Percentiles rank a stretch among this genome's conserved stretches.
Conservation (phyloP, 2,329 filamentous ascomycete genomes). For the Tolypocladium nubicola region DNA sequence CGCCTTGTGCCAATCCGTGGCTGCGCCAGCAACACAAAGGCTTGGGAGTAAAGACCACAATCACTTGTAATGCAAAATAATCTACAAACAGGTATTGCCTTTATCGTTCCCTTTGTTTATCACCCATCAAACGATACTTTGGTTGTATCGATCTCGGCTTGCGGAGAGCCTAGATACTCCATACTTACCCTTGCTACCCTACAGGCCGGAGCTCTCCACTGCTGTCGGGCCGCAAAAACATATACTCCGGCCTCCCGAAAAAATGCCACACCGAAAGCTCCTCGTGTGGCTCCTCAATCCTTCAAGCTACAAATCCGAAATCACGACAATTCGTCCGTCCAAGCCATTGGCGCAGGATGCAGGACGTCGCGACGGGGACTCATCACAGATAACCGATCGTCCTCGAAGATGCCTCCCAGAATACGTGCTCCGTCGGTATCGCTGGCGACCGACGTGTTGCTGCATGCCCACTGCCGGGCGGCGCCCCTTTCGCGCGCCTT, state of each 20-base stretch:
- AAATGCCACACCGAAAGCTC: neutral
- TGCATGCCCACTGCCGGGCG: constrained; percentile 3
- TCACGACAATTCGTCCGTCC: neutral
- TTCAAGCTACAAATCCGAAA: neutral
- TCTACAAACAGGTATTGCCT: too few relatives aligned
- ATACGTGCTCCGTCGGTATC: constrained; percentile 16
- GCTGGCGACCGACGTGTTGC: constrained; percentile 16
- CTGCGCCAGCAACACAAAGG: too few relatives aligned
- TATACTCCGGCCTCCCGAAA: neutral
- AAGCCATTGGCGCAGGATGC: neutral
- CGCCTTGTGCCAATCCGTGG: too few relatives aligned
- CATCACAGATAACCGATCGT: neutral
- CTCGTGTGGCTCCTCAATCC: neutral
- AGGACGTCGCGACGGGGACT: neutral
- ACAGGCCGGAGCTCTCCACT: neutral
- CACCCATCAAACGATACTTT: neutral
- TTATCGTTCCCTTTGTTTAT: neutral
- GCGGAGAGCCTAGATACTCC: too few relatives aligned
- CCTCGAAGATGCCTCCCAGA: constrained; percentile 5
- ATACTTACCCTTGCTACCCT: neutral
- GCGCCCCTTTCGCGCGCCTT: constrained; percentile 20
- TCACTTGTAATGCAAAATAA: too few relatives aligned
- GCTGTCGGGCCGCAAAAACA: neutral
- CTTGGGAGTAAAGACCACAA: too few relatives aligned
- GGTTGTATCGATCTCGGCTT: neutral